Evolutionary conservation across 2,329 filamentous ascomycete genomes (phyloP).

Genomic region (Nigrospora osmanthi): DNA sequence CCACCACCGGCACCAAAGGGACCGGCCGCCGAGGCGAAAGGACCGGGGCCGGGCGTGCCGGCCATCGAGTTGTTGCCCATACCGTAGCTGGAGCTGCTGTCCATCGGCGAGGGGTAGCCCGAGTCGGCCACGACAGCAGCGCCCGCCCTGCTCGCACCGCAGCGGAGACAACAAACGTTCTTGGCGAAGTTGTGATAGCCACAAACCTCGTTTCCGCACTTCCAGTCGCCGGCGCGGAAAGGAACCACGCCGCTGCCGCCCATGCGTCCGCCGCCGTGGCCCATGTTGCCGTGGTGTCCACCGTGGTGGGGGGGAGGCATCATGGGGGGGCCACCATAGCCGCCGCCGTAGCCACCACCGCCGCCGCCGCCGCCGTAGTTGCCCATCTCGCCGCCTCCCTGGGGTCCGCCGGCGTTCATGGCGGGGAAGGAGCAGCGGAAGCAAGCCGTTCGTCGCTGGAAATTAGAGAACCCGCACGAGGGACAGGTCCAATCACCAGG

Average conservation of each 20-base stretch:
- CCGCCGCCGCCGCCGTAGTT: constrained; percentile 50
- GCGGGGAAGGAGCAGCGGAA: constrained; percentile 99
- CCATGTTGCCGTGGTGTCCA: constrained; percentile 41
- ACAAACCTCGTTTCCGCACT: constrained; percentile 94
- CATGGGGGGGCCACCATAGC: constrained; percentile 67
- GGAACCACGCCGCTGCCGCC: constrained; percentile 82
- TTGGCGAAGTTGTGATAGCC: constrained; percentile 99
- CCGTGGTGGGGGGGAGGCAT: constrained; percentile 73
- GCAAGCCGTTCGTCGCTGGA: constrained; percentile 95
- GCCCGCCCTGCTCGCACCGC: constrained; percentile 87
- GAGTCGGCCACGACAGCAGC: constrained; percentile 93
- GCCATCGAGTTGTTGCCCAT: constrained; percentile 87
- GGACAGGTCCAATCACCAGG: constrained; percentile 99
- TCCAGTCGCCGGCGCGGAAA: constrained; percentile 98
- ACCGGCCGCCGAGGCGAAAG: constrained; percentile 62
- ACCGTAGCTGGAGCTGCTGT: constrained; percentile 71
- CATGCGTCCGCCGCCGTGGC: constrained; percentile 60
- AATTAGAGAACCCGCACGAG: constrained; percentile 98
- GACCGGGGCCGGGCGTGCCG: constrained; percentile 70
- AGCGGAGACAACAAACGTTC: constrained; percentile 95
- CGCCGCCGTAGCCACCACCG: constrained; percentile 38
- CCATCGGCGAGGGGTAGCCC: constrained; percentile 85
- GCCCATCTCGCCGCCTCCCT: constrained; percentile 51
- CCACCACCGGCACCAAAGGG: constrained; percentile 55
- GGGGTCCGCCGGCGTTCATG: constrained; percentile 63